These are phyloP conservation scores for Ceratocystis albifundus DNA, from an alignment of 2,329 filamentous ascomycete genomes.

Conservation along the genomic window DNA sequence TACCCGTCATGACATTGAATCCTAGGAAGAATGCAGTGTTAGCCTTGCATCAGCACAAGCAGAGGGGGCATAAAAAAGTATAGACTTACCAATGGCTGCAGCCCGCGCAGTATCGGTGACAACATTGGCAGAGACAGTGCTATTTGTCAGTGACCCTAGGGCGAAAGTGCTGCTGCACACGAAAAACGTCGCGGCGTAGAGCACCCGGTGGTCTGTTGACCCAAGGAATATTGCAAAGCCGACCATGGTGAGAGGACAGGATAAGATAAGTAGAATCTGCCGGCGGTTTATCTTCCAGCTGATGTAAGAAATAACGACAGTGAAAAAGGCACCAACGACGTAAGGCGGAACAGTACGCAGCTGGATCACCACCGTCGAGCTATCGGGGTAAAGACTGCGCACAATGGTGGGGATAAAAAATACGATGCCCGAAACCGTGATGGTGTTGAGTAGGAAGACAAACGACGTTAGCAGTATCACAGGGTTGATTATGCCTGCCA, in stretches of 20 bases:
- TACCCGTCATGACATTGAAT: slow-evolving; percentile 48
- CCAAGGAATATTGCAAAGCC: slow-evolving; percentile 56
- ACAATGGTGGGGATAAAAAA: slow-evolving; percentile 59
- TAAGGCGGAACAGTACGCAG: slow-evolving; percentile 56
- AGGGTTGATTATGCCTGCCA: slow-evolving; percentile 49
- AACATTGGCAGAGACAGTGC: slow-evolving; percentile 52
- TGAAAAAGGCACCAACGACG: slow-evolving; percentile 50
- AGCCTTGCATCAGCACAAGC: neutral
- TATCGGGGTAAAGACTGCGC: slow-evolving; percentile 48
- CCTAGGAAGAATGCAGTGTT: neutral
- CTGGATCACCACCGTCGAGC: slow-evolving; percentile 48
- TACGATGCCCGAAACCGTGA: slow-evolving; percentile 54
- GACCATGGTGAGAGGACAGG: slow-evolving; percentile 46
- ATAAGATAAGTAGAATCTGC: slow-evolving; percentile 44
- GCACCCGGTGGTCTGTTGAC: slow-evolving; percentile 34
- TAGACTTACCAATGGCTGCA: slow-evolving; percentile 46
- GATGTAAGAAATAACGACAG: slow-evolving; percentile 44
- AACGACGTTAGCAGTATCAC: slow-evolving; percentile 43
- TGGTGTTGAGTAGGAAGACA: slow-evolving; percentile 53
- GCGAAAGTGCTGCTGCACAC: slow-evolving; percentile 49
- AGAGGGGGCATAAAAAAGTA: neutral
- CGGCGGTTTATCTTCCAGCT: slow-evolving; percentile 45
- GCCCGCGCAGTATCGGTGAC: slow-evolving; percentile 54
- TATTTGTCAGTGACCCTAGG: slow-evolving; percentile 51
- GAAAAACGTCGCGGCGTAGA: slow-evolving; percentile 54